Conservation (phyloP, 169 alveolate genomes). For the Plasmodium adleri region DNA sequence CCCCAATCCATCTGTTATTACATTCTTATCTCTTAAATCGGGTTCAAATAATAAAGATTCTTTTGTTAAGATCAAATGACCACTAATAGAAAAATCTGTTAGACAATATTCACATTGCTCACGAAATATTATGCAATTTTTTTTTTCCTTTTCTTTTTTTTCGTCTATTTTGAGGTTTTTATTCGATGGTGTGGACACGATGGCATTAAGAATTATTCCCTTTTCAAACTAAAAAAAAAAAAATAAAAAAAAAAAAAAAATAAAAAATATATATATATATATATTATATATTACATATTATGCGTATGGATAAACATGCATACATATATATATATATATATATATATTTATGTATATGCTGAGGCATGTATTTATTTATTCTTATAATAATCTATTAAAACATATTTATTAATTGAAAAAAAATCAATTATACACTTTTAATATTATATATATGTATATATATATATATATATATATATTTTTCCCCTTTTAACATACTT, state of each 20-base stretch:
- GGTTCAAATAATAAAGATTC: slow-evolving; percentile 86
- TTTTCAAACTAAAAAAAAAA: slow-evolving; percentile 66
- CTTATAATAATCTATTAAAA: too few species aligned
- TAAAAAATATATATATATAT: too few species aligned
- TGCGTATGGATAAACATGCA: too few species aligned
- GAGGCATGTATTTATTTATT: not conserved
- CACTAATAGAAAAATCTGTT: slow-evolving; percentile 78
- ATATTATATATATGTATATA: too few species aligned
- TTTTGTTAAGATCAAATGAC: slow-evolving; percentile 81
- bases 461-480: not conserved
- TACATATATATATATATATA: not conserved
- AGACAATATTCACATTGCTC: slow-evolving; percentile 86
- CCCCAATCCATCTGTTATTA: slow-evolving; percentile 81
- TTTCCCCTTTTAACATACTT: slow-evolving; percentile 30
- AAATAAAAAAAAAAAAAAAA: not conserved
- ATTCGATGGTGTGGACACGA: slow-evolving; percentile 32
- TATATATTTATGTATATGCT: not conserved
- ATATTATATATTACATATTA: too few species aligned
- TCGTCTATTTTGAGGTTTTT: slow-evolving; percentile 31
- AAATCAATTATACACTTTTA: too few species aligned
- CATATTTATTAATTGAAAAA: too few species aligned
- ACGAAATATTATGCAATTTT: slow-evolving; percentile 80
- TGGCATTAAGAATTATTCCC: slow-evolving; percentile 69
- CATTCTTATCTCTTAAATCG: slow-evolving; percentile 84
- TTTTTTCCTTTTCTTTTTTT: slow-evolving; percentile 46